phyloP scores from a whole-genome alignment of 192 early-diverging fungal species.

The Bifiguratus adelaidae region DNA sequence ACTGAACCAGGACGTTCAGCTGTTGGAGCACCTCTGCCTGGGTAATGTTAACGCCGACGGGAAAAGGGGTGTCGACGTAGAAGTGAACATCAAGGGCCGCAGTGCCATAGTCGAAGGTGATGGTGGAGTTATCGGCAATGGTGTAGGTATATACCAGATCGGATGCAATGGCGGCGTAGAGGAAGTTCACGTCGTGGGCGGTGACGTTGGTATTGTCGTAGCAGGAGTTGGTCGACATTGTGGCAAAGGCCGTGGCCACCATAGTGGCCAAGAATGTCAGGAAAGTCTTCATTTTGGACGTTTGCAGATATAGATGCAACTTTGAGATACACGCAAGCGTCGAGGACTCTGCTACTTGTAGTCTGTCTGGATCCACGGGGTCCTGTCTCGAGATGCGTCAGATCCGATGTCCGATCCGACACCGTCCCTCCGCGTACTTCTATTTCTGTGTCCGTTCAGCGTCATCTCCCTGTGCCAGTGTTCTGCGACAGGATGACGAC shows the following conservation, averaged over 20 bases:
- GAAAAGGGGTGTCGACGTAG: slow-evolving; percentile 3
- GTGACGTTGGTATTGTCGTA: slow-evolving; percentile 1
- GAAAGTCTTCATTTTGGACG: slow-evolving; percentile 2
- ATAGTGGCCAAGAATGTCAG: background rate
- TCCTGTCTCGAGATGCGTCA: background rate
- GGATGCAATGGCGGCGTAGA: slow-evolving; percentile 2
- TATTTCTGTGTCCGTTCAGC: background rate
- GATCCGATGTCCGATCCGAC: slow-evolving; percentile 1
- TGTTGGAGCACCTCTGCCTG: slow-evolving; percentile 1
- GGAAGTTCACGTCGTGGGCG: slow-evolving; percentile 3
- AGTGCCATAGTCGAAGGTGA: slow-evolving; percentile 3
- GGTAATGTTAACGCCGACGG: slow-evolving; percentile 1
- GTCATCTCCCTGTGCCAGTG: background rate
- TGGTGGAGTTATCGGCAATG: slow-evolving; percentile 1
- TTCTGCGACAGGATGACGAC: background rate
- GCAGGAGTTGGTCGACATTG: slow-evolving; percentile 1
- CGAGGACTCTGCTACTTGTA: background rate
- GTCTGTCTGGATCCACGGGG: too few species aligned
- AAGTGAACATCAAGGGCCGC: slow-evolving; percentile 1
- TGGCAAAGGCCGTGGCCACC: background rate
- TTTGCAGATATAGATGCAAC: background rate
- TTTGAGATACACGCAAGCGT: background rate
- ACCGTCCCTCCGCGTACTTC: background rate
- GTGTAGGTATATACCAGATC: slow-evolving; percentile 1
- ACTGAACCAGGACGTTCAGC: slow-evolving; percentile 2